Evolutionary conservation across 257 asterid genomes (phyloP), one percentile per base, ranked within the genome.

Genomic region (Lantana camara): DNA sequence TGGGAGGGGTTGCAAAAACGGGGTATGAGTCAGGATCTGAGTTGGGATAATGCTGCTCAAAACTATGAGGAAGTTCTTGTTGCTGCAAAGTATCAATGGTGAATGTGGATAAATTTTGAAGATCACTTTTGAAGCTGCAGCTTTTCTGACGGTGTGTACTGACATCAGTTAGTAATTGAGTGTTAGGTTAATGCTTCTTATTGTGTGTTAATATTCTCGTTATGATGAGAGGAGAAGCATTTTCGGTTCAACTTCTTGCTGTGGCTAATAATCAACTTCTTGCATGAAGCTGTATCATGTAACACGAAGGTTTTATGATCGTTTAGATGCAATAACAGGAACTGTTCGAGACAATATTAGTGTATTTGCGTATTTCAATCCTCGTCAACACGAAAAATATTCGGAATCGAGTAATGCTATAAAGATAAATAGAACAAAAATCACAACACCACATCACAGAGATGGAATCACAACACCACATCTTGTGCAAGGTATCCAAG

Each of bases 21-120:
- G 5, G 88, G 99, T 4, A 94, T 90, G 97, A 54, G 37, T 78
- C 90, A 77, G 73, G 96, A 94, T 74, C 59, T 88, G 27, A 86
- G 96, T 57, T 94, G 99, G 97, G 97, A 94, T 60, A 80, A 72
- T 32, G 99, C 96, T 57, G 97, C 99, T 13, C 88, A 79, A 16
- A 79, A 66, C 14, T 94, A 94, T 45, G 99, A 90, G 78, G 95
- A 94, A 27, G 93, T 90, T 41, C 92, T 88, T 61, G 66, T 94
- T 9, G 92, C 96, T 47, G 99, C 99, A 0, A 93, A 93, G 76
- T 88, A 81, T 73, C 99, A 93, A 38, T 90, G 99, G 99, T 92
- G 73, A 79, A 57, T 27, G 5, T 2, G 32, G 32, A 2, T 27
- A 27, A 2, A 27, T 27, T 2, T 2, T 40, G 46, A 40, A 3